Conservation (phyloP, 2,329 filamentous ascomycete genomes). For the Pseudocercospora fijiensis region DNA sequence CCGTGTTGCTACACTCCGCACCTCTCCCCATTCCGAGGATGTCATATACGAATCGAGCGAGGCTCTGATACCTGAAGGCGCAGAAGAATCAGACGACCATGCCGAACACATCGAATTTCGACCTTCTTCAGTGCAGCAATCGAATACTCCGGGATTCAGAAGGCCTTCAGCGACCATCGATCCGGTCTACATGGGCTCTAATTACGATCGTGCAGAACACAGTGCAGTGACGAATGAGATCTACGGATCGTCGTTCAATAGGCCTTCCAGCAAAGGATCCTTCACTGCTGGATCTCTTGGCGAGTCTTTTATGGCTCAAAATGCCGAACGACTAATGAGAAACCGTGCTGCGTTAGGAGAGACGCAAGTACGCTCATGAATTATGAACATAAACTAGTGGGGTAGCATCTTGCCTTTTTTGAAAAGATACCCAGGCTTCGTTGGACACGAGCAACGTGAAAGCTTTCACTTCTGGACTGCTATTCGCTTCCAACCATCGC, state of each 20-base stretch:
- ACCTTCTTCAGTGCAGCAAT: conserved; percentile 34
- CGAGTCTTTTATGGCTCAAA: conserved; percentile 39
- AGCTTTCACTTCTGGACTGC: background rate
- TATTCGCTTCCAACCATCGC: background rate
- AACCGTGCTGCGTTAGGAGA: conserved; percentile 20
- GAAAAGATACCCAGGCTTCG: conserved; percentile 8
- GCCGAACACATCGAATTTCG: conserved; percentile 30
- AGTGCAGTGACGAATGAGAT: conserved; percentile 31
- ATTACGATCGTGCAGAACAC: conserved; percentile 29
- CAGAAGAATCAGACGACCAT: conserved; percentile 19
- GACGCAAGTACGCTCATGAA: conserved; percentile 19
- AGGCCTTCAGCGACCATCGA: conserved; percentile 36
- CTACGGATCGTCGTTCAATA: conserved; percentile 28
- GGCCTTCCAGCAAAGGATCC: conserved; percentile 26
- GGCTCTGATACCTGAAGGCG: conserved; percentile 19
- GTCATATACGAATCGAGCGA: conserved; percentile 26
- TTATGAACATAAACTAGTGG: conserved; percentile 4
- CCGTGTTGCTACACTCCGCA: conserved; percentile 14
- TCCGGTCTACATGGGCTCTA: conserved; percentile 31
- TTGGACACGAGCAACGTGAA: conserved; percentile 10
- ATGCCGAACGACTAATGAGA: conserved; percentile 36
- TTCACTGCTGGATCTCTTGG: conserved; percentile 37
- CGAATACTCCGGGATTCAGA: conserved; percentile 38
- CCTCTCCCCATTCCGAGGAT: conserved; percentile 14
- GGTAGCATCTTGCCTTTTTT: conserved; percentile 8